Conservation (phyloP, 805 yeast species). For the Lachancea waltii region DNA sequence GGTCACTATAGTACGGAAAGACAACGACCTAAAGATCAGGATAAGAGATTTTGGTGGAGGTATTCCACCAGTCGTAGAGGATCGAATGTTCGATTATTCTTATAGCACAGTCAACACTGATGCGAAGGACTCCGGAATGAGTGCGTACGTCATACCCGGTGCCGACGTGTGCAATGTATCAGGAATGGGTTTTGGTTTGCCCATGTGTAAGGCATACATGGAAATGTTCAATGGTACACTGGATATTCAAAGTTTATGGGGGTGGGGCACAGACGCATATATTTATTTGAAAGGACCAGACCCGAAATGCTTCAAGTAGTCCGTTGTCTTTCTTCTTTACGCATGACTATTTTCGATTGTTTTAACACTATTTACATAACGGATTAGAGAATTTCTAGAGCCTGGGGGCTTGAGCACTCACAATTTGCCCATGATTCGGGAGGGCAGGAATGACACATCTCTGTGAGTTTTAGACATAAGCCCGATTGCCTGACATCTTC, state of each 20-base stretch:
- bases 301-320: slow-evolving; percentile 10
- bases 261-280: slow-evolving; percentile 77
- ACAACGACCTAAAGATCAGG: slow-evolving; percentile 56
- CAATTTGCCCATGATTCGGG: slow-evolving; percentile 16
- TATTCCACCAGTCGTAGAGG: slow-evolving; percentile 57
- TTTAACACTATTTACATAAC: slow-evolving; percentile 1
- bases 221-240: slow-evolving; percentile 67
- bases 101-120: slow-evolving; percentile 67
- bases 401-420: background rate
- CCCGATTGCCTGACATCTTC: slow-evolving; percentile 76
- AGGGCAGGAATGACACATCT: slow-evolving; percentile 44
- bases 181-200: slow-evolving; percentile 95
- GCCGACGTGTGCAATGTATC: slow-evolving; percentile 65
- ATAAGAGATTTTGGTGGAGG: slow-evolving; percentile 89
- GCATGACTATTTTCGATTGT: slow-evolving; percentile 2
- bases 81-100: slow-evolving; percentile 76
- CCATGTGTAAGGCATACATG: slow-evolving; percentile 69
- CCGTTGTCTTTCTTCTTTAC: background rate
- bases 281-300: slow-evolving; percentile 39
- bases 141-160: slow-evolving; percentile 61
- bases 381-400: background rate
- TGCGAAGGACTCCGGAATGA: slow-evolving; percentile 45
- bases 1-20: slow-evolving; percentile 27
- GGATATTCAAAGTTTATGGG: slow-evolving; percentile 62
- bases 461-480: slow-evolving; percentile 69